These are phyloP conservation scores for Pseudocercospora pini-densiflorae DNA, from an alignment of 2,329 filamentous ascomycete genomes.

Conservation along the genomic window DNA sequence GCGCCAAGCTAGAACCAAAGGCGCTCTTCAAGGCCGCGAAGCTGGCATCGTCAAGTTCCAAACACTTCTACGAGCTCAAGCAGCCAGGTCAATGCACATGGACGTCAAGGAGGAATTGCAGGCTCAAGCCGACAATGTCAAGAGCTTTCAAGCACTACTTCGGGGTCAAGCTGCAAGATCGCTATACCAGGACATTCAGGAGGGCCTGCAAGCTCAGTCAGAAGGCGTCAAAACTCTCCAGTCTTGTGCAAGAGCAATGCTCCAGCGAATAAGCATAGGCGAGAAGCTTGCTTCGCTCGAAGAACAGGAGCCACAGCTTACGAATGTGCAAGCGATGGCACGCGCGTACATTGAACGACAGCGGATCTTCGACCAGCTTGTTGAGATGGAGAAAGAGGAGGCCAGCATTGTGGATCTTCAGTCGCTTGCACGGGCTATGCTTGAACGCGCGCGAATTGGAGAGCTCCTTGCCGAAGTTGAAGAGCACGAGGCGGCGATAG, in stretches of 20 bases:
- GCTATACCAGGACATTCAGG: constrained; percentile 15
- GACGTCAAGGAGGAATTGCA: constrained; percentile 60
- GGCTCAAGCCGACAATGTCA: constrained; percentile 36
- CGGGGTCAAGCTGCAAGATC: constrained; percentile 64
- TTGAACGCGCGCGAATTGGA: constrained; percentile 75
- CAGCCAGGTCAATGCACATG: constrained; percentile 61
- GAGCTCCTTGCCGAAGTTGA: constrained; percentile 77
- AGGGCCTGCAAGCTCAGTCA: constrained; percentile 52
- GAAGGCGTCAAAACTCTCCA: constrained; percentile 55
- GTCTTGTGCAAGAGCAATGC: constrained; percentile 55
- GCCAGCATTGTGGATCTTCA: constrained; percentile 73
- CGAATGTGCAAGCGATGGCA: constrained; percentile 67
- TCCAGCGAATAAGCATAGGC: constrained; percentile 49
- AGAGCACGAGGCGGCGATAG: constrained; percentile 76
- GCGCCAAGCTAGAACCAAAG: constrained; percentile 35
- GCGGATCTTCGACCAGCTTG: constrained; percentile 65
- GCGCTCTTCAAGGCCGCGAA: constrained; percentile 41
- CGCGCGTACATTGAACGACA: constrained; percentile 70
- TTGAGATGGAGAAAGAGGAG: constrained; percentile 71
- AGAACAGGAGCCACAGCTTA: constrained; percentile 61
- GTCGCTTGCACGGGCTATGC: constrained; percentile 75
- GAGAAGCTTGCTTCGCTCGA: constrained; percentile 59
- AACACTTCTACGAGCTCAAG: constrained; percentile 67
- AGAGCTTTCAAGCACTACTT: constrained; percentile 66
- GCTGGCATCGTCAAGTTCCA: constrained; percentile 61